Percentiles rank a stretch among this genome's conserved stretches.
Evolutionary conservation across 805 yeast genomes (phyloP).

Genomic region (Lipomyces yamadae): DNA sequence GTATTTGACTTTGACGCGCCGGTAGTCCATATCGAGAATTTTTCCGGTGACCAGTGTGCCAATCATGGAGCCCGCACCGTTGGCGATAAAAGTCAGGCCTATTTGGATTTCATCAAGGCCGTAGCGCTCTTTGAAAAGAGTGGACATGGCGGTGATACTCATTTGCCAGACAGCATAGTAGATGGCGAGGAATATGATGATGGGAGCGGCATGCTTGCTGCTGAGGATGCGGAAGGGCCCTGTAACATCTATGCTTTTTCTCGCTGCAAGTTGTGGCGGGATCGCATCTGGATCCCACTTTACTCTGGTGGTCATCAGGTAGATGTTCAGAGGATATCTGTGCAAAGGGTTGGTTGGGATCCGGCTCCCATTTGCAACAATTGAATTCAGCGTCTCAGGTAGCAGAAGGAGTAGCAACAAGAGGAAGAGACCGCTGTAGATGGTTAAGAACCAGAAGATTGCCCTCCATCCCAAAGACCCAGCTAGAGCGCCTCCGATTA

Average conservation of each 20-base stretch:
- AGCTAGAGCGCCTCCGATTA: slow-evolving; percentile 61
- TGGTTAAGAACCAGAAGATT: slow-evolving; percentile 75
- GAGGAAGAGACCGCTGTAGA: slow-evolving; percentile 58
- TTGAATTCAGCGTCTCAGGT: slow-evolving; percentile 75
- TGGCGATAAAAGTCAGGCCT: slow-evolving; percentile 74
- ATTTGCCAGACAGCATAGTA: slow-evolving; percentile 7
- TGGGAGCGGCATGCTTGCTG: slow-evolving; percentile 12
- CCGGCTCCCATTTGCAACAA: slow-evolving; percentile 71
- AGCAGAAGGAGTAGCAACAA: slow-evolving; percentile 49
- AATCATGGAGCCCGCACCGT: slow-evolving; percentile 70
- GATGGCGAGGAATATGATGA: slow-evolving; percentile 9
- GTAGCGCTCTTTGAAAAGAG: slow-evolving; percentile 57
- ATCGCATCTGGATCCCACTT: too few species aligned
- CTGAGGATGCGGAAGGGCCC: slow-evolving; percentile 7
- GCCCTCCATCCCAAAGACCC: slow-evolving; percentile 70
- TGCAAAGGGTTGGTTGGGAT: slow-evolving; percentile 55
- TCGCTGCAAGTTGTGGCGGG: slow-evolving; percentile 3
- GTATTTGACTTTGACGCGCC: background rate
- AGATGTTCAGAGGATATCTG: background rate
- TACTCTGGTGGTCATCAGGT: background rate
- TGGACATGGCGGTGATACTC: slow-evolving; percentile 49
- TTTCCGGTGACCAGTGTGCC: slow-evolving; percentile 68
- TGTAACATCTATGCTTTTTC: background rate
- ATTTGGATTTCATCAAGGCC: slow-evolving; percentile 58
- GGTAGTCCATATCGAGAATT: slow-evolving; percentile 45